Evolutionary conservation across 352 stramenopile species (phyloP).

Genomic region (Phytophthora europaea): DNA sequence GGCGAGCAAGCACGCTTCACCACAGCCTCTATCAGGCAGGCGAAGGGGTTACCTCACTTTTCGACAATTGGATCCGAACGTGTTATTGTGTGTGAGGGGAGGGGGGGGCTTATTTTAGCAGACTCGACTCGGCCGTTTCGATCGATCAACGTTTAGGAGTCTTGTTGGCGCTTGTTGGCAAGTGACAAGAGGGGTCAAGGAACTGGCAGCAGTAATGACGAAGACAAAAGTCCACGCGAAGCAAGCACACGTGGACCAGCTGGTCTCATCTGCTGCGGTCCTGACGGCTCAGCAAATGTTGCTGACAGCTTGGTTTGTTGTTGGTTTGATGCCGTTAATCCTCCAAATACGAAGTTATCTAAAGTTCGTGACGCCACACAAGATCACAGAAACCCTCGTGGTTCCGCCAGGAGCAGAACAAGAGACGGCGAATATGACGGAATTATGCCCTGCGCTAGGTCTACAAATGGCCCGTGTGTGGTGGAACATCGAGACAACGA

Average conservation of each 20-base stretch:
- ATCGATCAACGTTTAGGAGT: neutral
- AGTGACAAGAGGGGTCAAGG: neutral
- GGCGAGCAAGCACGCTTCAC: too few species aligned
- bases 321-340: constrained; percentile 13
- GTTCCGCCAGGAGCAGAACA: constrained; percentile 1
- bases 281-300: constrained; percentile 2
- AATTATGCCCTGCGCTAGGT: constrained; percentile 15
- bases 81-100: neutral
- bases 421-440: constrained; percentile 1
- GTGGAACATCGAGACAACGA: constrained; percentile 21
- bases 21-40: neutral
- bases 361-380: constrained; percentile 19
- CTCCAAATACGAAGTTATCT: constrained; percentile 21
- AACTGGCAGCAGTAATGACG: neutral
- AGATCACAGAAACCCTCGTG: constrained; percentile 19
- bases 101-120: neutral
- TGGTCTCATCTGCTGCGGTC: neutral
- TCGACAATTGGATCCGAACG: too few species aligned
- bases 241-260: neutral
- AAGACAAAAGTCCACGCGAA: neutral
- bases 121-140: neutral
- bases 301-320: constrained; percentile 16
- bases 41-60: neutral
- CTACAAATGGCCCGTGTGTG: constrained; percentile 28
- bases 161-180: neutral